phyloP scores from a whole-genome alignment of 495 filamentous ascomycete genomes.

The Aspergillus ostianus region DNA sequence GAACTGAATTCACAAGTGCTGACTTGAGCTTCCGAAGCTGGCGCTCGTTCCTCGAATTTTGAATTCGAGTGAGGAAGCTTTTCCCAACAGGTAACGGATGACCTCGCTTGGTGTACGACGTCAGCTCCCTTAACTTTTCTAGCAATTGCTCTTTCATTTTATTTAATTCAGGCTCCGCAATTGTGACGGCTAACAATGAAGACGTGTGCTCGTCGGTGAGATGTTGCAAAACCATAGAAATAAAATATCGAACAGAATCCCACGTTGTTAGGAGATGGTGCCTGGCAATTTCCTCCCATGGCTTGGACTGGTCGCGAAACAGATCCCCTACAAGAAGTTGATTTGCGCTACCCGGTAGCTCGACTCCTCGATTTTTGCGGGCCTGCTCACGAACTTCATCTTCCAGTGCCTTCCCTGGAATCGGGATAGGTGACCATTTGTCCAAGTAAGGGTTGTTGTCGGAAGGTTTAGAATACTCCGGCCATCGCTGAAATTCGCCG shows the following conservation, averaged over 20 bases:
- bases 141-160: constrained; percentile 32
- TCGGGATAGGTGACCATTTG: too few species aligned
- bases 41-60: constrained; percentile 24
- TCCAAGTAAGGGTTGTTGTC: too few species aligned
- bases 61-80: constrained; percentile 33
- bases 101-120: constrained; percentile 40
- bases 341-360: constrained; percentile 47
- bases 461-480: too few species aligned
- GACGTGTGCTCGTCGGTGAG: constrained; percentile 33
- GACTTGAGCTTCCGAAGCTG: constrained; percentile 13
- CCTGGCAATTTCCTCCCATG: constrained; percentile 34
- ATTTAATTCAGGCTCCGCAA: constrained; percentile 29
- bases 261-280: constrained; percentile 23
- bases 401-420: constrained; percentile 19
- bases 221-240: constrained; percentile 24
- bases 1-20: not conserved
- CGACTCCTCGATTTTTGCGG: constrained; percentile 32
- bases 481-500: too few species aligned
- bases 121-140: constrained; percentile 42
- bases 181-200: constrained; percentile 19
- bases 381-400: constrained; percentile 19
- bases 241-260: constrained; percentile 27
- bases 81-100: constrained; percentile 44
- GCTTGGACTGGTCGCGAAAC: constrained; percentile 41
- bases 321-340: constrained; percentile 42